A percentile compares a stretch with the other conserved stretches of the same genome.
Evolutionary conservation across 768 basidiomycete genomes (phyloP).

Genomic region (Russula brevipes): DNA sequence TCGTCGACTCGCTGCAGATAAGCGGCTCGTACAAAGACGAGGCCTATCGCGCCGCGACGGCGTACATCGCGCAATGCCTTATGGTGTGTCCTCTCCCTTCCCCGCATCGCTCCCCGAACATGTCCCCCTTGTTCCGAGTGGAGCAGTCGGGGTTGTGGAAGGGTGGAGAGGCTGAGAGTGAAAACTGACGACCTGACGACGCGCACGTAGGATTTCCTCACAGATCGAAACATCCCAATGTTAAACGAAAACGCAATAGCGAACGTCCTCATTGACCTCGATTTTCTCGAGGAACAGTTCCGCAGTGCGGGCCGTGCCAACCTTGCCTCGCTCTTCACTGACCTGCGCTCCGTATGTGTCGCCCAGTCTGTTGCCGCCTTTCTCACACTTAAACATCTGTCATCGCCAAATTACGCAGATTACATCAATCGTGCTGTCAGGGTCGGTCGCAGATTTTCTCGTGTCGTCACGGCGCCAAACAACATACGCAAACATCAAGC

Average conservation of each 20-base stretch:
- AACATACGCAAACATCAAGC: constrained; percentile 60
- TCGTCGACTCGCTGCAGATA: constrained; percentile 85
- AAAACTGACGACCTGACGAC: neutral
- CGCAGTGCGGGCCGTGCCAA: constrained; percentile 67
- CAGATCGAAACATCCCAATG: constrained; percentile 64
- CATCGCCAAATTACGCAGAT: constrained; percentile 44
- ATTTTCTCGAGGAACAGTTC: constrained; percentile 85
- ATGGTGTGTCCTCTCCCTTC: constrained; percentile 53
- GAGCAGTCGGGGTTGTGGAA: too few species aligned
- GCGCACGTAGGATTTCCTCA: constrained; percentile 59
- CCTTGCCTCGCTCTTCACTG: constrained; percentile 66
- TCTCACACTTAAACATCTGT: neutral
- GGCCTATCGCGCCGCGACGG: constrained; percentile 83
- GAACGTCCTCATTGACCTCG: constrained; percentile 80
- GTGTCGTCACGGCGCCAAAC: constrained; percentile 63
- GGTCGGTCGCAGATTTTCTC: constrained; percentile 76
- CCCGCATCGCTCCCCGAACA: neutral
- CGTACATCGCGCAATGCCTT: constrained; percentile 80
- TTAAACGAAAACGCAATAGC: constrained; percentile 89
- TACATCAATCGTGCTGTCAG: constrained; percentile 63
- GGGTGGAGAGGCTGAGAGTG: neutral
- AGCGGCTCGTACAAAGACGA: constrained; percentile 83
- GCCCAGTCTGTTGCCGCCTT: neutral
- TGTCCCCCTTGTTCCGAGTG: too few species aligned
- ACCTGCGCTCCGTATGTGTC: constrained; percentile 66